phyloP scores from a whole-genome alignment of 495 filamentous ascomycete genomes.

The Cercophora scortea region DNA sequence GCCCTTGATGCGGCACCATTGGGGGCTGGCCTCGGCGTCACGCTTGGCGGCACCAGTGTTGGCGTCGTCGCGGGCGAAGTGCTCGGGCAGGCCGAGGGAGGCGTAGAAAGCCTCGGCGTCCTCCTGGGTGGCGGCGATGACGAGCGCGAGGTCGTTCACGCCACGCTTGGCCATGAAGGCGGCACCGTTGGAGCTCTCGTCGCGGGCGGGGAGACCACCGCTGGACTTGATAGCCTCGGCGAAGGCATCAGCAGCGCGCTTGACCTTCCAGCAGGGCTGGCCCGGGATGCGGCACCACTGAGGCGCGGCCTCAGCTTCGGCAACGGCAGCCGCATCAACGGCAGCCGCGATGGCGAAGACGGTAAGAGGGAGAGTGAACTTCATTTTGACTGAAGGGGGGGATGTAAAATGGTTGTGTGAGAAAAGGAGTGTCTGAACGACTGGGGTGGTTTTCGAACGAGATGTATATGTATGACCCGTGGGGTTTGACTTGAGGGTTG shows the following conservation, averaged over 20 bases:
- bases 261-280: slow-evolving; percentile 31
- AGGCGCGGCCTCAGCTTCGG: slow-evolving; percentile 12
- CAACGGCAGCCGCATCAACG: slow-evolving; percentile 18
- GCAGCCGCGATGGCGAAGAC: slow-evolving; percentile 21
- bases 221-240: slow-evolving; percentile 14
- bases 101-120: slow-evolving; percentile 19
- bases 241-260: slow-evolving; percentile 29
- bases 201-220: slow-evolving; percentile 10
- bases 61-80: not conserved
- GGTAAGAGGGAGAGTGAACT: slow-evolving; percentile 25
- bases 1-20: slow-evolving; percentile 19
- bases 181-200: slow-evolving; percentile 7
- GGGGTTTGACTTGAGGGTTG: not conserved
- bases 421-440: too few species aligned
- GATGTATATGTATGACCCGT: not conserved
- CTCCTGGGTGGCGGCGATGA: slow-evolving; percentile 18
- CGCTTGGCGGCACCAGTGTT: slow-evolving; percentile 11
- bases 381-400: slow-evolving; percentile 22
- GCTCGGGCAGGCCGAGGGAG: slow-evolving; percentile 6
- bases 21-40: slow-evolving; percentile 13
- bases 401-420: too few species aligned
- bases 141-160: slow-evolving; percentile 20
- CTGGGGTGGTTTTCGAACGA: too few species aligned
- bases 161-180: slow-evolving; percentile 17
- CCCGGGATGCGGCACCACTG: slow-evolving; percentile 21